Evolutionary conservation across 1,139 yeast genomes (phyloP).

Genomic region (Zygosaccharomyces sapae): DNA sequence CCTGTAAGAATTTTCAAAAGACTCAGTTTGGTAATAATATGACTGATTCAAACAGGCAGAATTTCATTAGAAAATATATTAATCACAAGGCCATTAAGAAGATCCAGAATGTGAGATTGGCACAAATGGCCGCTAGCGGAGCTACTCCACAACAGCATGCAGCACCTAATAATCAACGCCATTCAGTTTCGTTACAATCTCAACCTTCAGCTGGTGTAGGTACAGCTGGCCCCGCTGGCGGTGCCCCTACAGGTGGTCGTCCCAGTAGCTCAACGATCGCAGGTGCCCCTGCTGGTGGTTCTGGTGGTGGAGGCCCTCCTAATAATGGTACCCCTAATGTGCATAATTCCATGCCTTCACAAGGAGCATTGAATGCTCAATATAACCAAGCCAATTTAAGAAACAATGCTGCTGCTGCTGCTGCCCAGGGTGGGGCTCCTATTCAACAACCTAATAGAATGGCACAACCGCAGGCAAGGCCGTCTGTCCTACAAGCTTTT

Average conservation of each 20-base stretch:
- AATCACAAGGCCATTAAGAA: slow-evolving; percentile 43
- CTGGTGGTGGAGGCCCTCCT: slow-evolving; percentile 6
- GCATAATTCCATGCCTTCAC: neutral
- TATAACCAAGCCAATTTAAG: slow-evolving; percentile 6
- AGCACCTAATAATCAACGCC: slow-evolving; percentile 5
- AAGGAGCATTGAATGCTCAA: slow-evolving; percentile 5
- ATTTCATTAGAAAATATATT: slow-evolving; percentile 35
- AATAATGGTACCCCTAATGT: slow-evolving; percentile 2
- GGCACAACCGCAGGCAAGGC: slow-evolving; percentile 17
- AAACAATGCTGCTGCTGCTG: slow-evolving; percentile 5
- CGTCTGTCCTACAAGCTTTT: slow-evolving; percentile 28
- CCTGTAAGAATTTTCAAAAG: slow-evolving; percentile 31
- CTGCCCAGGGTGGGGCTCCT: slow-evolving; percentile 8
- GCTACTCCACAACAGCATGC: slow-evolving; percentile 12
- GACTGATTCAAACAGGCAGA: slow-evolving; percentile 30
- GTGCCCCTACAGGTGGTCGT: neutral
- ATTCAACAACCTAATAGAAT: slow-evolving; percentile 10
- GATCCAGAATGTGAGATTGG: slow-evolving; percentile 31
- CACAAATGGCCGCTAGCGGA: slow-evolving; percentile 22
- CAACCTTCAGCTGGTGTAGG: slow-evolving; percentile 5
- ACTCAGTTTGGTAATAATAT: slow-evolving; percentile 29
- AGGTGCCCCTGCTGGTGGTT: slow-evolving; percentile 1
- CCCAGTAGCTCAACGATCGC: neutral
- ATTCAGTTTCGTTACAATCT: slow-evolving; percentile 7
- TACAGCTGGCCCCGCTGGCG: slow-evolving; percentile 2